Percentiles rank a stretch among this genome's conserved stretches.
phyloP scores from a whole-genome alignment of 768 basidiomycete species.

The Tephrocybe sp. region DNA sequence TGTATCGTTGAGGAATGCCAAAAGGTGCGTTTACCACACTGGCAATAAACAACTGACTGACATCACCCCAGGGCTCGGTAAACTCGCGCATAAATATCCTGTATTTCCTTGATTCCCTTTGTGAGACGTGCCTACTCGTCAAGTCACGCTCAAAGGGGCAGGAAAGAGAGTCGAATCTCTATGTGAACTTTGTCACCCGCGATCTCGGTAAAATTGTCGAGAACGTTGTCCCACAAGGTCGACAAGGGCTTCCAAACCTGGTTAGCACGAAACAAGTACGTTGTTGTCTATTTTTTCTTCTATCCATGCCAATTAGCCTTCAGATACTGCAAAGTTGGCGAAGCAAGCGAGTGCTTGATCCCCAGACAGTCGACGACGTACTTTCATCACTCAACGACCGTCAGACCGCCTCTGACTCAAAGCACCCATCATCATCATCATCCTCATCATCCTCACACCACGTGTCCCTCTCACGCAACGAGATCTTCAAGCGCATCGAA shows the following conservation, averaged over 20 bases:
- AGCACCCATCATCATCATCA: constrained; percentile 15
- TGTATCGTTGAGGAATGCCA: constrained; percentile 89
- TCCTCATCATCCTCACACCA: constrained; percentile 22
- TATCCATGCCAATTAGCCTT: not conserved
- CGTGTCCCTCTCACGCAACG: constrained; percentile 52
- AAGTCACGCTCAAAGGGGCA: constrained; percentile 53
- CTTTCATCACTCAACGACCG: constrained; percentile 57
- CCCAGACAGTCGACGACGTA: constrained; percentile 73
- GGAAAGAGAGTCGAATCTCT: constrained; percentile 52
- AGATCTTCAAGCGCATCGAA: constrained; percentile 84
- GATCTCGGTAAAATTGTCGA: constrained; percentile 80
- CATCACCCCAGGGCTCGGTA: constrained; percentile 64
- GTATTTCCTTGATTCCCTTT: constrained; percentile 87
- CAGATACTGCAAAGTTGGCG: constrained; percentile 94
- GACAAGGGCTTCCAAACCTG: constrained; percentile 85
- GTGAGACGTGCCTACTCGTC: constrained; percentile 72
- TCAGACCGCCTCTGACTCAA: constrained; percentile 13
- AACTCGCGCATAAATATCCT: constrained; percentile 94
- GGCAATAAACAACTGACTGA: not conserved
- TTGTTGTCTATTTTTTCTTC: not conserved
- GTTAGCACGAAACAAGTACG: constrained; percentile 84
- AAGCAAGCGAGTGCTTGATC: constrained; percentile 80
- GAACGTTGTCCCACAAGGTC: constrained; percentile 85
- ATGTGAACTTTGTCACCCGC: constrained; percentile 75
- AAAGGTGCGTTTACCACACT: constrained; percentile 50